Conservation (phyloP, 164 flowering plant genomes). For the Annona cherimola region DNA sequence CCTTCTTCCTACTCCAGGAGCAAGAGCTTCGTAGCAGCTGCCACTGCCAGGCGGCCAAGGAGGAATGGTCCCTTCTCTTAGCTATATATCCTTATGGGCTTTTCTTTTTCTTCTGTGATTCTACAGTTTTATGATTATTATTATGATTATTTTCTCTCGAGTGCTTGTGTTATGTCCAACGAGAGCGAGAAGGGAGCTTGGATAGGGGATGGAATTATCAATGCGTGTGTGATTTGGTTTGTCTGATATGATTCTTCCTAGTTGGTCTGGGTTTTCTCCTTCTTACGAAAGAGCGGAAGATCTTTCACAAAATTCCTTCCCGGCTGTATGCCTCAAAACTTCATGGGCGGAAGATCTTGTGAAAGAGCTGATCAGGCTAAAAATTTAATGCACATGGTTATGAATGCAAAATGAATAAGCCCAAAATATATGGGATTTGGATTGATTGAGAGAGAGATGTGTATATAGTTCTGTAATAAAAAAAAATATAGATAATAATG, state of each 20-base stretch:
- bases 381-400: background rate
- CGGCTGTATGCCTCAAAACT: too few relatives aligned
- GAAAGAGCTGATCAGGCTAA: background rate
- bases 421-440: too few relatives aligned
- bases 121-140: background rate
- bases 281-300: background rate
- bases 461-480: too few relatives aligned
- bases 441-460: too few relatives aligned
- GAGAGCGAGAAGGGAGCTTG: background rate
- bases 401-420: background rate
- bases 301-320: background rate
- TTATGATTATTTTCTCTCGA: background rate
- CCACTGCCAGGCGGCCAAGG: background rate
- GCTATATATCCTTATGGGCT: background rate
- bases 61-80: conserved; percentile 1
- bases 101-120: too few relatives aligned
- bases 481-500: too few relatives aligned
- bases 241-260: background rate
- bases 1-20: conserved; percentile 1
- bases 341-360: background rate
- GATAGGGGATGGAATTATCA: background rate
- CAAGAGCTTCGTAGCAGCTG: conserved; percentile 1
- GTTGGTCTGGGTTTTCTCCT: background rate
- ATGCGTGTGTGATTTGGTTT: background rate
- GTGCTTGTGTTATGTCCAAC: too few relatives aligned